A percentile compares a stretch with the other conserved stretches of the same genome.
Evolutionary conservation across 78 protist genomes (phyloP).

Genomic region (Salpingoeca rosetta): DNA sequence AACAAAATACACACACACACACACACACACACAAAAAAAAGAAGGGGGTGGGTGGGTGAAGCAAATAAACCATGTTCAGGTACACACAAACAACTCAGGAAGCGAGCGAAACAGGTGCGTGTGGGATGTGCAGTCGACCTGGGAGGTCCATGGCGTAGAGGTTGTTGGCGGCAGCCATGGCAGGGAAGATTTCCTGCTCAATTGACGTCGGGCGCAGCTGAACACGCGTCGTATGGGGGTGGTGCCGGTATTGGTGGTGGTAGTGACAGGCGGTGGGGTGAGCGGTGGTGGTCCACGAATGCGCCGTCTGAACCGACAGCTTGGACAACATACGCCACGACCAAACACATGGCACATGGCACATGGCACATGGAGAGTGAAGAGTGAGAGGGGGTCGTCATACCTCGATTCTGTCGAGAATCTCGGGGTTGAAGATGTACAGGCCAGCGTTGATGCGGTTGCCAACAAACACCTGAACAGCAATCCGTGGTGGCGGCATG

Average conservation of each 20-base stretch:
- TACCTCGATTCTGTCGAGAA: constrained; percentile 74
- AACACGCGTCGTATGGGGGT: too few relatives aligned
- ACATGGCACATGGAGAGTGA: not conserved
- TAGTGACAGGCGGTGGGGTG: too few relatives aligned
- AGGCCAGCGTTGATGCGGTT: constrained; percentile 91
- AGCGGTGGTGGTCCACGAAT: too few relatives aligned
- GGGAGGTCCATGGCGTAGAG: constrained; percentile 64
- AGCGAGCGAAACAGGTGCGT: not conserved
- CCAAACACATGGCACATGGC: too few relatives aligned
- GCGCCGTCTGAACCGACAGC: too few relatives aligned
- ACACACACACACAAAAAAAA: too few relatives aligned
- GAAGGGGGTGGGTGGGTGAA: not conserved
- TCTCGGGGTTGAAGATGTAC: constrained; percentile 65
- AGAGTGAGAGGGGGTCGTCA: not conserved
- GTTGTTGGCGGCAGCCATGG: constrained; percentile 63
- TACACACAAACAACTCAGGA: not conserved
- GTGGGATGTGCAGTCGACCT: too few relatives aligned
- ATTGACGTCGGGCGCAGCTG: constrained; percentile 52
- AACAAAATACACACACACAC: too few relatives aligned
- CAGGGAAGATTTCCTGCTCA: constrained; percentile 84
- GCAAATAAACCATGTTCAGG: not conserved
- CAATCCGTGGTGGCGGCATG: too few relatives aligned
- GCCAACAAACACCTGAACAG: constrained; percentile 77
- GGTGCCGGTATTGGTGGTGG: too few relatives aligned
- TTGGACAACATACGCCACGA: too few relatives aligned